Evolutionary conservation across 106 monocot species (phyloP).

Genomic region (Dendrobium huoshanense): DNA sequence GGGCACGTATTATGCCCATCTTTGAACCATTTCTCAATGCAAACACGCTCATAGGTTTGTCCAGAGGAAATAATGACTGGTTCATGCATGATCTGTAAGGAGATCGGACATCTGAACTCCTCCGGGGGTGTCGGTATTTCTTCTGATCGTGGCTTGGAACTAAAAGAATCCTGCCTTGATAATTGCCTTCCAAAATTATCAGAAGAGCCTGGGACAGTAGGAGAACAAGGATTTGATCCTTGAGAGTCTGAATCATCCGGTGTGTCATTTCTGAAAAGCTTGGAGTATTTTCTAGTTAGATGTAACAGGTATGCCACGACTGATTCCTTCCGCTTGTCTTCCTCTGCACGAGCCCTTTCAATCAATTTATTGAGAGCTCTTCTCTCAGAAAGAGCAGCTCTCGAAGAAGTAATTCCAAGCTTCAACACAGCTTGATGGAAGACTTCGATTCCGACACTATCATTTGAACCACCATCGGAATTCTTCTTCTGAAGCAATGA

Average conservation of each 20-base stretch:
- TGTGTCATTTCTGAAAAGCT: constrained; percentile 52
- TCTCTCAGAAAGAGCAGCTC: constrained; percentile 71
- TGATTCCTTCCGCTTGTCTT: constrained; percentile 73
- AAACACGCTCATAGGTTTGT: constrained; percentile 81
- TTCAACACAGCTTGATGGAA: constrained; percentile 59
- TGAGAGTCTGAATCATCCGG: constrained; percentile 57
- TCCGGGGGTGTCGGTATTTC: constrained; percentile 56
- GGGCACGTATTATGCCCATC: constrained; percentile 88
- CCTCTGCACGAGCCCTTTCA: constrained; percentile 56
- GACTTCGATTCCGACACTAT: constrained; percentile 53
- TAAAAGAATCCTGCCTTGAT: constrained; percentile 41
- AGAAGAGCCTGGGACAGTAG: constrained; percentile 17
- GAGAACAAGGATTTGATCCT: constrained; percentile 63
- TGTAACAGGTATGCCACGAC: constrained; percentile 52
- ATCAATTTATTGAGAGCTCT: constrained; percentile 80
- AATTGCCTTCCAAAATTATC: constrained; percentile 31
- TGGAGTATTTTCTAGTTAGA: constrained; percentile 88
- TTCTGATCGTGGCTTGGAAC: constrained; percentile 35
- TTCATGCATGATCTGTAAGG: constrained; percentile 90
- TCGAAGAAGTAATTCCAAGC: constrained; percentile 73
- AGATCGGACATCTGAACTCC: constrained; percentile 88
- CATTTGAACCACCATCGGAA: constrained; percentile 18
- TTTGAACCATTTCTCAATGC: constrained; percentile 92
- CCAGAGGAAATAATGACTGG: constrained; percentile 93
- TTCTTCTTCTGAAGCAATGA: constrained; percentile 63